These are phyloP conservation scores for Serendipita indica DNA, from an alignment of 768 basidiomycete species.

Conservation along the genomic window DNA sequence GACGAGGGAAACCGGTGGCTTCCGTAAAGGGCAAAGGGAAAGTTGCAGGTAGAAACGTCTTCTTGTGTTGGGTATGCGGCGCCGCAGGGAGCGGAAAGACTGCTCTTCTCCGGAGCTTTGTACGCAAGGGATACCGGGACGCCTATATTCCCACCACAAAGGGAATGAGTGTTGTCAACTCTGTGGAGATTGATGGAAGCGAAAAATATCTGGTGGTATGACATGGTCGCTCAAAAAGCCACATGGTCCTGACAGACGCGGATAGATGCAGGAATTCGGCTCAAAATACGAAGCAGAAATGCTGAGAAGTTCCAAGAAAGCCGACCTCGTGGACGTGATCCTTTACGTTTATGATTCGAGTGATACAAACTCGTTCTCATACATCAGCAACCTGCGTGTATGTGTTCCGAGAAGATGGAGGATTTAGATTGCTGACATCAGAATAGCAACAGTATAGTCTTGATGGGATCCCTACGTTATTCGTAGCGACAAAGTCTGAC, in stretches of 20 bases:
- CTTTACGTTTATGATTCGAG: slow-evolving; percentile 95
- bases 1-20: not conserved
- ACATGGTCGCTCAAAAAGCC: slow-evolving; percentile 16
- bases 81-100: slow-evolving; percentile 96
- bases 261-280: slow-evolving; percentile 90
- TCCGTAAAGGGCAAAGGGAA: slow-evolving; percentile 76
- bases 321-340: slow-evolving; percentile 84
- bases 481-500: slow-evolving; percentile 98
- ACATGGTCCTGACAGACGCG: not conserved
- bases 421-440: not conserved
- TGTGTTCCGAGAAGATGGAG: slow-evolving; percentile 19
- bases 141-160: slow-evolving; percentile 81
- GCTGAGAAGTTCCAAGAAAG: slow-evolving; percentile 77
- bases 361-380: slow-evolving; percentile 97
- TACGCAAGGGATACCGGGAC: slow-evolving; percentile 60
- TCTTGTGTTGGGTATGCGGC: slow-evolving; percentile 85
- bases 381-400: slow-evolving; percentile 91
- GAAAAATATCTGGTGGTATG: slow-evolving; percentile 94
- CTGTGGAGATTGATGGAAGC: slow-evolving; percentile 83
- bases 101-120: slow-evolving; percentile 67
- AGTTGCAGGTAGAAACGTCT: slow-evolving; percentile 69
- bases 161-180: slow-evolving; percentile 83
- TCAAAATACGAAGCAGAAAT: slow-evolving; percentile 89
- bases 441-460: slow-evolving; percentile 89
- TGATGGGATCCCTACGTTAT: slow-evolving; percentile 87